Percentiles rank a stretch among this genome's conserved stretches.
phyloP scores from a whole-genome alignment of 2,329 filamentous ascomycete species.

The Colletotrichum sp. region DNA sequence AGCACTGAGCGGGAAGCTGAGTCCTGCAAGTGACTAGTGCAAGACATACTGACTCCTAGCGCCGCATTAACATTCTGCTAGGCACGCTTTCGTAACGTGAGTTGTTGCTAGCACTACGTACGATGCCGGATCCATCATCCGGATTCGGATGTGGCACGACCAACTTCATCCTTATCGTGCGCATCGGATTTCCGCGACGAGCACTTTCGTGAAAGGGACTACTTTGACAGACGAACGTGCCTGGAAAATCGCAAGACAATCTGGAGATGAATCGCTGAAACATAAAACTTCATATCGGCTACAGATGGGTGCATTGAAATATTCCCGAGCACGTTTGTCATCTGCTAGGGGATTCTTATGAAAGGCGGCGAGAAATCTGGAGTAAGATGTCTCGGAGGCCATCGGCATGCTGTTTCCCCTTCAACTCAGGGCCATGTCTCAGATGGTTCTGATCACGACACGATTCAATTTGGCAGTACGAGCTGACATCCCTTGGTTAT shows the following conservation, averaged over 20 bases:
- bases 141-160: conserved; percentile 5
- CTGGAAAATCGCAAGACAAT: neutral
- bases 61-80: neutral
- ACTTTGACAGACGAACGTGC: neutral
- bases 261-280: neutral
- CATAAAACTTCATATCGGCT: neutral
- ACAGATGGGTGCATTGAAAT: neutral
- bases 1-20: neutral
- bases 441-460: neutral
- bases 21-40: neutral
- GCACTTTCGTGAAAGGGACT: neutral
- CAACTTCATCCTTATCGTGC: neutral
- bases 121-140: conserved; percentile 7
- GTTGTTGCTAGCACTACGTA: neutral
- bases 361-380: neutral
- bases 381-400: neutral
- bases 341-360: neutral
- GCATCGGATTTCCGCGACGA: neutral
- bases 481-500: neutral
- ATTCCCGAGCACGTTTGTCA: neutral
- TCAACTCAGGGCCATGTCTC: neutral
- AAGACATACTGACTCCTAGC: conserved; percentile 8
- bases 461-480: neutral
- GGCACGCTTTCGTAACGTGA: neutral
- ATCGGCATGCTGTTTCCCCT: neutral